phyloP scores from a whole-genome alignment of 2,329 filamentous ascomycete species.

The Ophiocordyceps camponoti-floridani region DNA sequence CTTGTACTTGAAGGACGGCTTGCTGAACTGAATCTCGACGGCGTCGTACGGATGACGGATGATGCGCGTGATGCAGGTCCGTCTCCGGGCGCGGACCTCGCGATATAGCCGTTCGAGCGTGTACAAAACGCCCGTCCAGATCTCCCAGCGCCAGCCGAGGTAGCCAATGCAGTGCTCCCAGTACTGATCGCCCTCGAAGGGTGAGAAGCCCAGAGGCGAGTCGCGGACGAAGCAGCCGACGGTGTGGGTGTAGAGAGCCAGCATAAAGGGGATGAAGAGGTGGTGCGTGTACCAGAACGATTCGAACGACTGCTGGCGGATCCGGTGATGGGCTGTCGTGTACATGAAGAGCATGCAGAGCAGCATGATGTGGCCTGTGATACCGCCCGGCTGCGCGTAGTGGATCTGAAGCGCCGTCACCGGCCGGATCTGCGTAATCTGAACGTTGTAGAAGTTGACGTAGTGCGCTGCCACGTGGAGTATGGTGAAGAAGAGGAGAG shows the following conservation, averaged over 20 bases:
- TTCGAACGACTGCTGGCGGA: slow-evolving; percentile 92
- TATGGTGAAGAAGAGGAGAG: slow-evolving; percentile 65
- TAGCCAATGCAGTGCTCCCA: slow-evolving; percentile 93
- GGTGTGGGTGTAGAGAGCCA: slow-evolving; percentile 89
- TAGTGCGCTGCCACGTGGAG: slow-evolving; percentile 72
- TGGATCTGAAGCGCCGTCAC: slow-evolving; percentile 77
- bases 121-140: slow-evolving; percentile 72
- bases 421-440: slow-evolving; percentile 64
- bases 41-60: slow-evolving; percentile 93
- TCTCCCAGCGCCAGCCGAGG: slow-evolving; percentile 92
- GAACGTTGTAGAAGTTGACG: slow-evolving; percentile 97
- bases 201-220: slow-evolving; percentile 51
- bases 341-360: slow-evolving; percentile 99
- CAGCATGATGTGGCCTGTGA: slow-evolving; percentile 94
- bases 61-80: slow-evolving; percentile 82
- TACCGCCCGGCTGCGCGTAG: slow-evolving; percentile 72
- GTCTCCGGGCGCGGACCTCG: slow-evolving; percentile 66
- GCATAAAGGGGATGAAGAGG: slow-evolving; percentile 88
- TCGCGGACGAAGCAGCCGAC: slow-evolving; percentile 94
- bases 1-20: slow-evolving; percentile 52
- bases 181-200: slow-evolving; percentile 65
- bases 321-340: slow-evolving; percentile 82
- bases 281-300: slow-evolving; percentile 99
- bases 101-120: slow-evolving; percentile 78
- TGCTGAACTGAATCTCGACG: slow-evolving; percentile 92